These are phyloP conservation scores for Kodamaea restingae DNA, from an alignment of 805 yeast species.

Conservation along the genomic window DNA sequence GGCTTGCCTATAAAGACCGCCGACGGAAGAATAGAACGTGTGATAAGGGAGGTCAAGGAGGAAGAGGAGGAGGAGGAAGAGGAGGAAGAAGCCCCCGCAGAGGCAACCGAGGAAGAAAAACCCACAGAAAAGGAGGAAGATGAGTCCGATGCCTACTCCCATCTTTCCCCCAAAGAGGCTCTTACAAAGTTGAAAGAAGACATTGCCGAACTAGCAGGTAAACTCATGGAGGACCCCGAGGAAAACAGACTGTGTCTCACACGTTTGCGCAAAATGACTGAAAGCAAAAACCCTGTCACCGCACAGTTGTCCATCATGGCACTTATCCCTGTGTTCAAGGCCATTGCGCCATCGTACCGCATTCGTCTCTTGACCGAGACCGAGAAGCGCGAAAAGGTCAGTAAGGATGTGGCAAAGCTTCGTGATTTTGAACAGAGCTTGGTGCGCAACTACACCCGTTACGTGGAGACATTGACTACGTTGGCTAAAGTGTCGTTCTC, in stretches of 20 bases:
- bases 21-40: conserved; percentile 74
- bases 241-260: conserved; percentile 65
- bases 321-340: conserved; percentile 77
- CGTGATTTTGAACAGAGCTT: conserved; percentile 79
- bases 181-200: conserved; percentile 69
- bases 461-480: conserved; percentile 52
- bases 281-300: conserved; percentile 61
- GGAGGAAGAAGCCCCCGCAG: conserved; percentile 11
- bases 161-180: conserved; percentile 48
- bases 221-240: conserved; percentile 83
- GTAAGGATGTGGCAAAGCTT: conserved; percentile 73
- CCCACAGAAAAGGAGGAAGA: conserved; percentile 17
- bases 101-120: conserved; percentile 10
- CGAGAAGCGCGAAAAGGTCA: conserved; percentile 77
- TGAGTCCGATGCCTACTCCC: conserved; percentile 46
- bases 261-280: conserved; percentile 66
- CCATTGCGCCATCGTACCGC: conserved; percentile 82
- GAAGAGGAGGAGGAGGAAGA: conserved; percentile 18
- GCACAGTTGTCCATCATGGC: conserved; percentile 72
- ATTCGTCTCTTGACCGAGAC: conserved; percentile 78
- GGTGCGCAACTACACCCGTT: conserved; percentile 63
- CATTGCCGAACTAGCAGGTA: conserved; percentile 75
- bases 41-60: conserved; percentile 34
- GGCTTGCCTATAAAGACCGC: conserved; percentile 74
- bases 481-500: conserved; percentile 37